phyloP scores from a whole-genome alignment of 495 filamentous ascomycete genomes.

The Hypoxylon trugodes region DNA sequence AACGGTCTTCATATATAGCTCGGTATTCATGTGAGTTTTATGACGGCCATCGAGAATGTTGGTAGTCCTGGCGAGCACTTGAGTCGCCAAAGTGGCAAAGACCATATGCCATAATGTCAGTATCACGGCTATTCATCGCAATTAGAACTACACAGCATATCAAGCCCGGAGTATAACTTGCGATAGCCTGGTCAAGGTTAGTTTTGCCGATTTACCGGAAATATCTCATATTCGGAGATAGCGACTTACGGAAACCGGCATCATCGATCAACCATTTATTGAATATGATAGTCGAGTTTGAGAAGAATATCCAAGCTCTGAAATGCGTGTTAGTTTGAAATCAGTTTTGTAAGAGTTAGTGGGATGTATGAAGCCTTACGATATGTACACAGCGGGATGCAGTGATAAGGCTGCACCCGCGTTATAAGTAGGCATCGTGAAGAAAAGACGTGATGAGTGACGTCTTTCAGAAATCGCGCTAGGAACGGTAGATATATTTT shows the following conservation, averaged over 20 bases:
- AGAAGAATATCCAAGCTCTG: constrained; percentile 88
- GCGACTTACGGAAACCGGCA: constrained; percentile 82
- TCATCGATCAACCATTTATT: constrained; percentile 90
- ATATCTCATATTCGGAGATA: too few relatives aligned
- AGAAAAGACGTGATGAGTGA: neutral
- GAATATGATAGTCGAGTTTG: constrained; percentile 89
- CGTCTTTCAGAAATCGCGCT: neutral
- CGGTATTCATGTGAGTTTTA: constrained; percentile 72
- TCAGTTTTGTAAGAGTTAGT: neutral
- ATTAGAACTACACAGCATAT: constrained; percentile 5
- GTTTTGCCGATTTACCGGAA: too few relatives aligned
- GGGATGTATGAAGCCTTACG: constrained; percentile 60
- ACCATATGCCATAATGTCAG: constrained; percentile 81
- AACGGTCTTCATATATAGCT: constrained; percentile 73
- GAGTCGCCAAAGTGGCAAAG: constrained; percentile 78
- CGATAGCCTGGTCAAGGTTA: constrained; percentile 48
- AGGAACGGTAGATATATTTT: neutral
- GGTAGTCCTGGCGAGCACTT: constrained; percentile 74
- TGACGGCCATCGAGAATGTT: constrained; percentile 72
- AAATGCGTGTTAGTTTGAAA: neutral
- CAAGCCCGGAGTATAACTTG: constrained; percentile 22
- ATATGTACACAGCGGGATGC: constrained; percentile 81
- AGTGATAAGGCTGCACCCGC: constrained; percentile 60
- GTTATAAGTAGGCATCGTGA: neutral
- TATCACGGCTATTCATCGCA: constrained; percentile 51